phyloP scores from a whole-genome alignment of 208 protist genomes.

The Leishmania gerbilli region DNA sequence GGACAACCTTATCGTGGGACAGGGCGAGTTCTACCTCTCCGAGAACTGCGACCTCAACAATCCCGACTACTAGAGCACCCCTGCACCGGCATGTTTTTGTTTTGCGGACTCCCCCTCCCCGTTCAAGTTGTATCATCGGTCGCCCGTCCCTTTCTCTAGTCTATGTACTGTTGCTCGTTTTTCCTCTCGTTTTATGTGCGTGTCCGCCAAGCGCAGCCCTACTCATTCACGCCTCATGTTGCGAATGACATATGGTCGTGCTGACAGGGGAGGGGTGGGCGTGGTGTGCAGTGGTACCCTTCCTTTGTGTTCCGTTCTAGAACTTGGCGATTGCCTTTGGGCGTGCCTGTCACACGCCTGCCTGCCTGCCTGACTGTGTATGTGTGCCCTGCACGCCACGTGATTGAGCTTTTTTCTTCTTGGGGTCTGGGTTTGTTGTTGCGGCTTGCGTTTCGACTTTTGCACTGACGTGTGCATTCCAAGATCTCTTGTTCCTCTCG shows the following conservation, averaged over 20 bases:
- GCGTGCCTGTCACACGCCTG: constrained; percentile 2
- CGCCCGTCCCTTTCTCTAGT: not conserved
- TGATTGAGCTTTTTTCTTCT: constrained; percentile 8
- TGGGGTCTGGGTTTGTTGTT: constrained; percentile 5
- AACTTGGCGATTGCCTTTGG: not conserved
- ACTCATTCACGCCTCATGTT: not conserved
- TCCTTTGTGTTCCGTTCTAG: constrained; percentile 6
- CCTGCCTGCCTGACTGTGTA: not conserved
- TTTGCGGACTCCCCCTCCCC: not conserved
- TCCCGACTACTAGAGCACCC: constrained; percentile 80
- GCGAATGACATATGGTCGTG: not conserved
- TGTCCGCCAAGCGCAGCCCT: not conserved
- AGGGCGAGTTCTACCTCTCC: constrained; percentile 89
- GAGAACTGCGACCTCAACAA: constrained; percentile 91
- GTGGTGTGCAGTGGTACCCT: constrained; percentile 3
- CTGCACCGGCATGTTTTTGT: not conserved
- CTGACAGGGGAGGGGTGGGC: not conserved
- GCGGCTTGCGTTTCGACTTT: constrained; percentile 6
- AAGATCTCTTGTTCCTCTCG: not conserved
- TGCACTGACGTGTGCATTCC: not conserved
- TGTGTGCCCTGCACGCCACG: constrained; percentile 7
- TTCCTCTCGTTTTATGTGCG: constrained; percentile 4
- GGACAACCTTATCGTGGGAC: constrained; percentile 84
- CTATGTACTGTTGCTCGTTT: not conserved
- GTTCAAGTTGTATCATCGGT: not conserved